Conservation (phyloP, 2,329 filamentous ascomycete genomes). For the Ophiostoma sp. region DNA sequence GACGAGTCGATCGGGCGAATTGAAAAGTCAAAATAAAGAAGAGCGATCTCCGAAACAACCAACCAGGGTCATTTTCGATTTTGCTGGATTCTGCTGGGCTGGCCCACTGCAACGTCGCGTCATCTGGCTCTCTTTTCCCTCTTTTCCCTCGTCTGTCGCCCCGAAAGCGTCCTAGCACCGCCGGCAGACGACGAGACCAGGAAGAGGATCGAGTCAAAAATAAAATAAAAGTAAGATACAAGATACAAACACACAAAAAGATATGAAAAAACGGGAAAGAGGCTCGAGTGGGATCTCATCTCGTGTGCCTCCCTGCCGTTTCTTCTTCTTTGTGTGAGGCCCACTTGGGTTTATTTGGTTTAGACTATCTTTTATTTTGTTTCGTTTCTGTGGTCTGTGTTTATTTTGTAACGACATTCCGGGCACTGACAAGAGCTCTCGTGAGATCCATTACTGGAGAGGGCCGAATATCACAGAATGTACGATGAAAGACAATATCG, state of each 20-base stretch:
- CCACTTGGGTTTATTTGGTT: background rate
- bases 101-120: slow-evolving; percentile 24
- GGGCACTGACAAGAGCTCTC: background rate
- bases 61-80: background rate
- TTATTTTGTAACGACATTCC: background rate
- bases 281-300: background rate
- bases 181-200: background rate
- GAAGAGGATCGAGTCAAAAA: background rate
- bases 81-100: background rate
- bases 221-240: background rate
- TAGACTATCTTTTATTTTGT: background rate
- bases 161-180: slow-evolving; percentile 4
- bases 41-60: slow-evolving; percentile 20
- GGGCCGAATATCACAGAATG: background rate
- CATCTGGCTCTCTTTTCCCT: slow-evolving; percentile 11
- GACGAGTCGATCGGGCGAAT: background rate
- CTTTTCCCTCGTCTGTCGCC: background rate
- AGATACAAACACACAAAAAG: background rate
- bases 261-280: background rate
- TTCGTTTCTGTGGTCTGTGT: background rate
- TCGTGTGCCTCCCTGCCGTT: background rate
- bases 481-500: background rate
- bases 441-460: background rate
- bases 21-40: background rate
- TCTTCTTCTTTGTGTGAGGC: background rate